Base-by-base conservation (phyloP, 2,329 filamentous ascomycete genomes). In the Claviceps digitariae region DNA sequence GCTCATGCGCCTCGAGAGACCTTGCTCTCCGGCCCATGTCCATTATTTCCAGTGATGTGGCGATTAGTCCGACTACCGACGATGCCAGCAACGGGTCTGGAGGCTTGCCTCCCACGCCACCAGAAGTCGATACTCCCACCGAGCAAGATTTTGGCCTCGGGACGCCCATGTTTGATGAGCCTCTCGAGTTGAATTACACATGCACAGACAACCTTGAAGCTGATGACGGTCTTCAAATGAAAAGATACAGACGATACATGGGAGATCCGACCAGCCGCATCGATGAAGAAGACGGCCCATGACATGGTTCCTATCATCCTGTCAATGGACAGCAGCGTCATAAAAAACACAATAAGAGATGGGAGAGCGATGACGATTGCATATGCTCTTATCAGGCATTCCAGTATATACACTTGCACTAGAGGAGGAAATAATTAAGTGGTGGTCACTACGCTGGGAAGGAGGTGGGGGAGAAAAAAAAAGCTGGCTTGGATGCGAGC, bases 181-280 rank as follows among this genome's bases (percentile, higher is more conserved):
- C 57, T 6, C 54, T 56, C 9, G 65, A 68, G 20, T 59, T 55
- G 34, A 63, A 65, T 51, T 69, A 67, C 53, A 62, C 56, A 6
- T 67, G 60, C 53, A 54, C 56, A 10, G 66, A 69, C 38, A 58
- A 56, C 34, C 54, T 59, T 20, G 66, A 68, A 51, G 53, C 48
- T 29, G 68, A 70, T n/a, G 62, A 61, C 43, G 64, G 62, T 9
- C 56, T 70, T 44, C 64, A 69, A 51, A 64, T 71, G 55, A 67
- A 67, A 56, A 60, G 62, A 29, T 66, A 68, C 53, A 62, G 66
- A 51, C 59, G 67, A 41, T 64, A 66, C 43, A 64, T 64, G 59
- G 63, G 64, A 36, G 64, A 67, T 47, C 59, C 67, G 34, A 63
- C 64, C 13, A 63, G 64, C 43, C 61, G 66, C 29, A 70, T 70